A percentile compares a stretch with the other conserved stretches of the same genome.
These are phyloP conservation scores for Termitomyces sp. DNA, from an alignment of 768 basidiomycete genomes.

Conservation along the genomic window DNA sequence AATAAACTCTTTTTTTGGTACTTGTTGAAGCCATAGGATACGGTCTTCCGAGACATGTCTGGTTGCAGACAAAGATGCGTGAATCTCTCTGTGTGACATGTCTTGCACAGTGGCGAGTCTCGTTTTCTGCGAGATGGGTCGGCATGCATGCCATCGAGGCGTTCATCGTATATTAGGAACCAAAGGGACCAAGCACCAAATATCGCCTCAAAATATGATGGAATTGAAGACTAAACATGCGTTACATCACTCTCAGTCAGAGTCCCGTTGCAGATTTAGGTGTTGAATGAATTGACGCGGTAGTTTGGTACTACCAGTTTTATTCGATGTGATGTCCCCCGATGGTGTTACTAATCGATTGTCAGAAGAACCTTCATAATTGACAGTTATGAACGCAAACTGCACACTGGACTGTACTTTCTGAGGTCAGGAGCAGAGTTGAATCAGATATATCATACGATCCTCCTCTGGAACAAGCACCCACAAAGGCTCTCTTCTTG, in stretches of 20 bases:
- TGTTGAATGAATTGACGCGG: too few relatives aligned
- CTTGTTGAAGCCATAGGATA: too few relatives aligned
- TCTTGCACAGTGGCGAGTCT: neutral
- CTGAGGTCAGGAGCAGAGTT: too few relatives aligned
- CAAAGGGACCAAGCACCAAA: neutral
- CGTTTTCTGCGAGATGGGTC: neutral
- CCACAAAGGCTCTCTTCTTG: neutral
- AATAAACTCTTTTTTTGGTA: too few relatives aligned
- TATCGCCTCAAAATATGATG: neutral
- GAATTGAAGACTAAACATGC: neutral
- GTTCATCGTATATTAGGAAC: neutral
- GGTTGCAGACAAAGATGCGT: neutral
- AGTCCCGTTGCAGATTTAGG: neutral
- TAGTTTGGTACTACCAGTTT: neutral
- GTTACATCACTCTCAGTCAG: neutral
- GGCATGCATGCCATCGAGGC: neutral
- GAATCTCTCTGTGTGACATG: neutral
- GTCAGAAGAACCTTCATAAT: neutral
- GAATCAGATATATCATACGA: too few relatives aligned
- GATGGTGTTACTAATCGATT: neutral
- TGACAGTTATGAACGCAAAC: too few relatives aligned
- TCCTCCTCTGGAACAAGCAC: too few relatives aligned
- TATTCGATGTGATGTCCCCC: neutral
- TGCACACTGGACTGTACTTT: too few relatives aligned
- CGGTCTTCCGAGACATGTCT: neutral